These are phyloP conservation scores for Corylus americana DNA, from an alignment of 306 rosid genomes.

Conservation along the genomic window DNA sequence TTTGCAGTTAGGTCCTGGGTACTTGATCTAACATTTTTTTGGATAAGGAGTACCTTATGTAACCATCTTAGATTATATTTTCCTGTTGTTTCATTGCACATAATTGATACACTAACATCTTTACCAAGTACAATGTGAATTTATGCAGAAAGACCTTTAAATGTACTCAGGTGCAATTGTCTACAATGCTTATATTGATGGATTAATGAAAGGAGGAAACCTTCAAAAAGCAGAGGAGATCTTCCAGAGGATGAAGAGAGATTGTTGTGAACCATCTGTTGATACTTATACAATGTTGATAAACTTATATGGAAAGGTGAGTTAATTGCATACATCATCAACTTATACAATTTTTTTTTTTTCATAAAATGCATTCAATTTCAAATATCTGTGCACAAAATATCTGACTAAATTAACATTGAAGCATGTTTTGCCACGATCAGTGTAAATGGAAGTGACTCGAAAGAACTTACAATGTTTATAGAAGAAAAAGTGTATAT, in stretches of 20 bases:
- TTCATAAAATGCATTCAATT: neutral
- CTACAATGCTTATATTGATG: constrained; percentile 82
- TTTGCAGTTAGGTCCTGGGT: neutral
- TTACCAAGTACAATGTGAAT: neutral
- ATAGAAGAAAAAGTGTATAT: neutral
- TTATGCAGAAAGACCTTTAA: constrained; percentile 16
- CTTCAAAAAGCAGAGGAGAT: constrained; percentile 71
- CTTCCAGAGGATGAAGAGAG: constrained; percentile 80
- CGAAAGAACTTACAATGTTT: neutral
- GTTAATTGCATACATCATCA: constrained; percentile 12
- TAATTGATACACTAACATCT: neutral
- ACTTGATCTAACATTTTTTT: neutral
- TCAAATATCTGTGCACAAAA: too few species aligned
- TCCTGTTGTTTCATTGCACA: neutral
- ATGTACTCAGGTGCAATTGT: constrained; percentile 66
- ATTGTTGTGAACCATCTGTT: constrained; percentile 63
- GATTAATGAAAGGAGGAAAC: constrained; percentile 72
- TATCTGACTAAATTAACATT: neutral
- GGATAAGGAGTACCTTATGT: too few species aligned
- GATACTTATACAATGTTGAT: constrained; percentile 82
- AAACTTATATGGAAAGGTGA: constrained; percentile 85
- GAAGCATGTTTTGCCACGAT: neutral
- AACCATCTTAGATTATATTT: neutral
- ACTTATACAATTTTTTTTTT: neutral
- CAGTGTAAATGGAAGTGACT: neutral